A percentile compares a stretch with the other conserved stretches of the same genome.
Evolutionary conservation across 495 filamentous ascomycete species (phyloP).

Genomic region (Xylaria longipes): DNA sequence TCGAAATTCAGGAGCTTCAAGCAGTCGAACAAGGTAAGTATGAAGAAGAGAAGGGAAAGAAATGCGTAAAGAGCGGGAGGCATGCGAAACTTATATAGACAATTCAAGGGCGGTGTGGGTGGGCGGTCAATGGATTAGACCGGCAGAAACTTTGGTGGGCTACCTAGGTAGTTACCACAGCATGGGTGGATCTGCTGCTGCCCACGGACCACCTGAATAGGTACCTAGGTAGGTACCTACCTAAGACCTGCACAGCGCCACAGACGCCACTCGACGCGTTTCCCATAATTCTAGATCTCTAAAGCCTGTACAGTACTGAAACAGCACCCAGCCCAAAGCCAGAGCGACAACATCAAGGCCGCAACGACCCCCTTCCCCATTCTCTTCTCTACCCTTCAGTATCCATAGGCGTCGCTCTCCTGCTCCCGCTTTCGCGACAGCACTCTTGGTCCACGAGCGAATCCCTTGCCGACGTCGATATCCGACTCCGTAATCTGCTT

Average conservation of each 20-base stretch:
- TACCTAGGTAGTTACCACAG: not conserved
- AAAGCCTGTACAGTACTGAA: not conserved
- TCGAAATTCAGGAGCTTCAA: constrained; percentile 66
- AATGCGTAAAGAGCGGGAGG: constrained; percentile 29
- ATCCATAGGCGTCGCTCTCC: not conserved
- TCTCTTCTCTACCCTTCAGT: not conserved
- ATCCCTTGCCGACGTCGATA: not conserved
- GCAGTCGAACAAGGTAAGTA: constrained; percentile 76
- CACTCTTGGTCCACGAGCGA: not conserved
- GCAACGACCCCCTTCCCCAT: constrained; percentile 4
- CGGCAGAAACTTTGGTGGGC: too few species aligned
- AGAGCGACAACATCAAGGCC: not conserved
- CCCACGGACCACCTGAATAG: not conserved
- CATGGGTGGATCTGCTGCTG: too few species aligned
- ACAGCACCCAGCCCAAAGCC: constrained; percentile 2
- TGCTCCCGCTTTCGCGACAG: too few species aligned
- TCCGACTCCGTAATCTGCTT: not conserved
- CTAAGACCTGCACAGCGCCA: not conserved
- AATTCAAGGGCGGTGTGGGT: too few species aligned
- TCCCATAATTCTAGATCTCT: not conserved
- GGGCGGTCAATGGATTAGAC: too few species aligned
- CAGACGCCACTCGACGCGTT: constrained; percentile 21
- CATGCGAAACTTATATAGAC: too few species aligned
- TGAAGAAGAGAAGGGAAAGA: constrained; percentile 60
- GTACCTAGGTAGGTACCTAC: not conserved